phyloP scores from a whole-genome alignment of 371 early-diverging fungal genomes.

The Sporodiniella umbellata region DNA sequence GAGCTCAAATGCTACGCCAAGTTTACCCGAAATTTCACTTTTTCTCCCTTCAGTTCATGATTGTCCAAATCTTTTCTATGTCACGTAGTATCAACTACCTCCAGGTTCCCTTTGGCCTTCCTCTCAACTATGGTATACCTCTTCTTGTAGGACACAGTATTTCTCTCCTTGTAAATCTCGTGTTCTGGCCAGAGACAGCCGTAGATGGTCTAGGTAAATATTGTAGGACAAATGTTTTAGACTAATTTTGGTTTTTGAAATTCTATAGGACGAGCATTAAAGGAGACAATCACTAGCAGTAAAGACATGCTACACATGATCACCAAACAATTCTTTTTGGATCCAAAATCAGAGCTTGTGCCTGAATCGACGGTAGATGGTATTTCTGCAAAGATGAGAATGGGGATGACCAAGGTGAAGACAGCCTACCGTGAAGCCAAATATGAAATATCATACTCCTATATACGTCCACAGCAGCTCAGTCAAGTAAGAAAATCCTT shows the following conservation, averaged over 20 bases:
- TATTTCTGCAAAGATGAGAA: conserved; percentile 32
- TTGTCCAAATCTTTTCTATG: conserved; percentile 27
- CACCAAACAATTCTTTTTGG: conserved; percentile 44
- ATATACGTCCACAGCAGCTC: conserved; percentile 36
- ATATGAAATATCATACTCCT: conserved; percentile 45
- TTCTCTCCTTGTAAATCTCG: conserved; percentile 33
- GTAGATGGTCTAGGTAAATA: conserved; percentile 40
- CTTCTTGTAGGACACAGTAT: conserved; percentile 25
- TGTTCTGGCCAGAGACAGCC: conserved; percentile 51
- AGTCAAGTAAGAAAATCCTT: conserved; percentile 34
- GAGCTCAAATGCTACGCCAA: conserved; percentile 29
- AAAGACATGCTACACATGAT: conserved; percentile 43
- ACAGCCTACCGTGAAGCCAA: conserved; percentile 46
- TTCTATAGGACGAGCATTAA: conserved; percentile 32
- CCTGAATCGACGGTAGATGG: conserved; percentile 30
- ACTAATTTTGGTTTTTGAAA: neutral
- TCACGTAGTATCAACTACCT: conserved; percentile 20
- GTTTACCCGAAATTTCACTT: conserved; percentile 33
- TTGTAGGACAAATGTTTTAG: neutral
- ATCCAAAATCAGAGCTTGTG: conserved; percentile 30
- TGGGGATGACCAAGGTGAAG: conserved; percentile 43
- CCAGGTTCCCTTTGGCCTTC: conserved; percentile 16
- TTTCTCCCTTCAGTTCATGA: conserved; percentile 36
- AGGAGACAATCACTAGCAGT: conserved; percentile 39
- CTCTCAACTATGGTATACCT: conserved; percentile 27